Evolutionary conservation across 805 yeast species (phyloP), one percentile per base, ranked within the genome.

Genomic region (Candida ipomoeae): DNA sequence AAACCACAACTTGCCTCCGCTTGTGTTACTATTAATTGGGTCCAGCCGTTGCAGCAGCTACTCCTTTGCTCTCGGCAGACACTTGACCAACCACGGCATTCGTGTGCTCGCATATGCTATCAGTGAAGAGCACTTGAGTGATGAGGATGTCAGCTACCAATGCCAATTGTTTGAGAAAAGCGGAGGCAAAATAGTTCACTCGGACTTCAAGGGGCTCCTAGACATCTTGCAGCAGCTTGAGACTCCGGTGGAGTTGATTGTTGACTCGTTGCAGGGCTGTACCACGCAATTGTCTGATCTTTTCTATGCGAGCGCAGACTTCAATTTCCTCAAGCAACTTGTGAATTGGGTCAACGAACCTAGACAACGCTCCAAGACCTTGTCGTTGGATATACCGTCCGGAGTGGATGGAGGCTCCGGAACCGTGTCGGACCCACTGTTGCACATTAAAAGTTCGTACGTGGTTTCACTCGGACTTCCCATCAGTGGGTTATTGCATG

Each of bases 321-420:
- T 74, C 18, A 59, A 66, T 21, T 58, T 60, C 20, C 73, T 79
- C 8, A 62, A 64, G 29, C 67, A 71, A 33, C 65, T 88, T 17
- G 78, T 88, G 23, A 65, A 68, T 4, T 90, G 96, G 96, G 79
- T 85, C 50, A 87, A 87, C 57, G 64, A 63, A 32, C 70, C 74
- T 6, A 62, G 64, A 13, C 71, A 68, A 47, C 63, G 62, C 46
- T 66, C 76, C 5, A 75, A 78, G 36, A 69, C 78, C 8, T 60
- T 87, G 69, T 86, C 96, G 0, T 62, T 90, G 26, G 96, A 89
- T 61, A 79, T 87, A 26, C 91, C 96, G 4, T 79, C 90, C 0
- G 96, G 96, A 4, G 71, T 85, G 38, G 96, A 88, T 61, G 84
- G 90, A 6, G 88, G 94, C 4, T 81, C 95, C 0, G 97, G 96